Evolutionary conservation across 768 basidiomycete species (phyloP).

Genomic region (Hydnomerulius pinastri): DNA sequence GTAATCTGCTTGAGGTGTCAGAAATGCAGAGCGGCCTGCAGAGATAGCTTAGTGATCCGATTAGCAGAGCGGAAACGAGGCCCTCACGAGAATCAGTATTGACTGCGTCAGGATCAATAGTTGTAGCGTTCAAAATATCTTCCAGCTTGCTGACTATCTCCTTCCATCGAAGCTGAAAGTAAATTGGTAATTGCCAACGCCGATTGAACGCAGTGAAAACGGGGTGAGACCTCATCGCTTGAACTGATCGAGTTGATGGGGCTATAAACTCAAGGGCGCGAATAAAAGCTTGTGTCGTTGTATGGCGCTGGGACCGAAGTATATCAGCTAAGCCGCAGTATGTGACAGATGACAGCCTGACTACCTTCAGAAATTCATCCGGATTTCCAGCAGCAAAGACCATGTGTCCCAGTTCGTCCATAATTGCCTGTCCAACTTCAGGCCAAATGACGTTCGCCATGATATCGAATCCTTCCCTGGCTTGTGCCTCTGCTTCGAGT

Average conservation of each 20-base stretch:
- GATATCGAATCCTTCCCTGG: conserved; percentile 66
- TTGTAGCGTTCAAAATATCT: conserved; percentile 50
- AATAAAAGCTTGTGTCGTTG: conserved; percentile 81
- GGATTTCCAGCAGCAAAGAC: conserved; percentile 94
- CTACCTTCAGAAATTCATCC: conserved; percentile 84
- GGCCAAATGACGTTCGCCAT: conserved; percentile 90
- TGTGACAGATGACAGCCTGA: conserved; percentile 16
- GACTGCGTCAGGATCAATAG: conserved; percentile 37
- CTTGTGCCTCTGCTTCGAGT: conserved; percentile 6
- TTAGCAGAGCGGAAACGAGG: neutral
- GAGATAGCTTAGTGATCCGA: conserved; percentile 2
- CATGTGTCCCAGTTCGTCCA: conserved; percentile 78
- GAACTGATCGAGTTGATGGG: conserved; percentile 70
- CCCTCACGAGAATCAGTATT: conserved; percentile 42
- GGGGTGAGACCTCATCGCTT: conserved; percentile 71
- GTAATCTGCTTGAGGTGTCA: conserved; percentile 64
- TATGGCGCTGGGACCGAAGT: conserved; percentile 65
- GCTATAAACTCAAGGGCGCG: conserved; percentile 79
- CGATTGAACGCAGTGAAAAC: conserved; percentile 72
- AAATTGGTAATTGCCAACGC: conserved; percentile 95
- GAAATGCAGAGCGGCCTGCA: conserved; percentile 40
- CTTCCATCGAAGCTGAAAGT: conserved; percentile 97
- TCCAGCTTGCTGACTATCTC: conserved; percentile 84
- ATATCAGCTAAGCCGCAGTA: conserved; percentile 1
- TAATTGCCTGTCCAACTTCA: conserved; percentile 76